Evolutionary conservation across 164 flowering plant species (phyloP).

Genomic region (Litsea cubeba): DNA sequence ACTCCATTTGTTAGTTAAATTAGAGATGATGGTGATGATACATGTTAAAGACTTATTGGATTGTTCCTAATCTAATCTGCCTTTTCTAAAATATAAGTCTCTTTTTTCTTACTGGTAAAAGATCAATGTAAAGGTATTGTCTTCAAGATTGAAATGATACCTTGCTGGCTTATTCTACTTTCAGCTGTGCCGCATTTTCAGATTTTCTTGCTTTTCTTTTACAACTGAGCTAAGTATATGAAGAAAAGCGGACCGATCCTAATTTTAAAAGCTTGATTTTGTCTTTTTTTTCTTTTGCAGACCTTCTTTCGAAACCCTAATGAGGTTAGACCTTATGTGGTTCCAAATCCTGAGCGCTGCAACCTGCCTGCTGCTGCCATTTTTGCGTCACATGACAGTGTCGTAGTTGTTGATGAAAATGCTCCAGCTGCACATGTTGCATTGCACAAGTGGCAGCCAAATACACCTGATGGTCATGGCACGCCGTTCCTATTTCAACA

Average conservation of each 20-base stretch:
- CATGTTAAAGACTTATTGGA: too few species aligned
- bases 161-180: not conserved
- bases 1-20: too few species aligned
- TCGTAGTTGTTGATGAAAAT: conserved; percentile 71
- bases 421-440: conserved; percentile 96
- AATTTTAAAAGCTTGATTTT: not conserved
- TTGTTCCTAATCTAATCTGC: too few species aligned
- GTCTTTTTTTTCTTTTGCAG: conserved; percentile 37
- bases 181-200: not conserved
- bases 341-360: conserved; percentile 86
- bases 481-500: conserved; percentile 91
- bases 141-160: not conserved
- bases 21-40: too few species aligned
- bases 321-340: conserved; percentile 64
- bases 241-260: not conserved
- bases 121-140: not conserved
- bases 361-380: conserved; percentile 93
- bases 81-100: too few species aligned
- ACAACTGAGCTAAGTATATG: not conserved
- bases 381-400: conserved; percentile 73
- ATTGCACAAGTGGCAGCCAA: conserved; percentile 96
- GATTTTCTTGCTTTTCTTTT: not conserved
- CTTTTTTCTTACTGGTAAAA: too few species aligned
- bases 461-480: conserved; percentile 96
- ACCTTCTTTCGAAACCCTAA: conserved; percentile 92